These are phyloP conservation scores for Camillea tinctor DNA, from an alignment of 2,329 filamentous ascomycete genomes.

Conservation along the genomic window DNA sequence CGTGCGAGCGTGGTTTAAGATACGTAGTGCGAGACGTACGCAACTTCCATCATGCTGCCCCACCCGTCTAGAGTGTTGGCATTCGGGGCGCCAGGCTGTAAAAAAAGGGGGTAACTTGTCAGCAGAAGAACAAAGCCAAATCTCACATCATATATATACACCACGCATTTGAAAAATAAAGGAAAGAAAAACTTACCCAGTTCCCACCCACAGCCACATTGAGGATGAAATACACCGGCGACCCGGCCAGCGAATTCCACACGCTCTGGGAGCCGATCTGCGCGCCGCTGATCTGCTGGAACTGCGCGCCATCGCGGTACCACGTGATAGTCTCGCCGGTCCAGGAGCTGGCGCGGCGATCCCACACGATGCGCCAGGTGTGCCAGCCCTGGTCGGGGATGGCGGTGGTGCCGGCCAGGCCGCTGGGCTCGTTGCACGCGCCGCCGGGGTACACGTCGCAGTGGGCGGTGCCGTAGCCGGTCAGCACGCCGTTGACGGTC, in stretches of 20 bases:
- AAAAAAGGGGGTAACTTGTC: neutral
- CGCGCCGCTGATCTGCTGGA: slow-evolving; percentile 42
- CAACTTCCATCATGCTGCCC: slow-evolving; percentile 51
- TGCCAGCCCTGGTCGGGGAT: slow-evolving; percentile 50
- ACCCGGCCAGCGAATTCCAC: slow-evolving; percentile 44
- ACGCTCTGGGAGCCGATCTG: slow-evolving; percentile 39
- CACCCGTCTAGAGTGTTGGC: slow-evolving; percentile 43
- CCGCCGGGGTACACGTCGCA: slow-evolving; percentile 44
- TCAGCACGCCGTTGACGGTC: slow-evolving; percentile 45
- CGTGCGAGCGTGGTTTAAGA: slow-evolving; percentile 1
- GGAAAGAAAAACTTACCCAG: slow-evolving; percentile 35
- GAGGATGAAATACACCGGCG: slow-evolving; percentile 45
- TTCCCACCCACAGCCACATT: slow-evolving; percentile 49
- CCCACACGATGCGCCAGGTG: slow-evolving; percentile 47
- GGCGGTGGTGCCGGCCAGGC: slow-evolving; percentile 34
- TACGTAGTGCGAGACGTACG: slow-evolving; percentile 44
- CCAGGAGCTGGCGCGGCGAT: slow-evolving; percentile 45
- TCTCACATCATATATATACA: too few relatives aligned
- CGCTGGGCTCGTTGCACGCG: slow-evolving; percentile 47
- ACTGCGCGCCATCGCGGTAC: slow-evolving; percentile 45
- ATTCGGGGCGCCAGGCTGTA: slow-evolving; percentile 50
- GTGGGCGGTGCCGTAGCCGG: slow-evolving; percentile 48
- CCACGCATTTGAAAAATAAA: too few relatives aligned
- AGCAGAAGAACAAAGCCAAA: slow-evolving; percentile 1
- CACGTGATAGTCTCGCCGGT: slow-evolving; percentile 47